Conservation (phyloP, 1,284 basidiomycete genomes). For the Trichosporon inkin region DNA sequence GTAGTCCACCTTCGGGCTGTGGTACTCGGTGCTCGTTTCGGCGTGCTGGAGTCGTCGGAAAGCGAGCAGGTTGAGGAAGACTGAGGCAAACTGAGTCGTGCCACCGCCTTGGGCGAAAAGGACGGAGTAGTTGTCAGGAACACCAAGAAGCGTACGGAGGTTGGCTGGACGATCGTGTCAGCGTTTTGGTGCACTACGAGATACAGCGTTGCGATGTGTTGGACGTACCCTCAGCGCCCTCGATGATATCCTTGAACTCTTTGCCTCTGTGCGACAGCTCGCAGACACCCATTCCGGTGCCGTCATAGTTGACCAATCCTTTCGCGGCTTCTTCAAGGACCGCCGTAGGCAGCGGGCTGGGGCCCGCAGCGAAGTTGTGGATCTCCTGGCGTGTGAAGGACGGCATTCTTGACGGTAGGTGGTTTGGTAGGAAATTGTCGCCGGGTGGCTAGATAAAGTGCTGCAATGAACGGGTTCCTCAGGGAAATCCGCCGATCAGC, state of each 20-base stretch:
- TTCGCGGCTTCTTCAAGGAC: slow-evolving; percentile 73
- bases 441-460: background rate
- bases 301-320: slow-evolving; percentile 75
- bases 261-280: slow-evolving; percentile 90
- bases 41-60: slow-evolving; percentile 58
- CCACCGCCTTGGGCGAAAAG: slow-evolving; percentile 92
- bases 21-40: slow-evolving; percentile 51
- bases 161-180: slow-evolving; percentile 46
- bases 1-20: slow-evolving; percentile 64
- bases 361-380: slow-evolving; percentile 88
- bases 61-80: slow-evolving; percentile 76
- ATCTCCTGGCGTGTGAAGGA: slow-evolving; percentile 51
- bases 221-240: slow-evolving; percentile 58
- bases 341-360: slow-evolving; percentile 75
- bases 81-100: slow-evolving; percentile 80
- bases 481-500: too few relatives aligned
- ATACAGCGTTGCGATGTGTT: background rate
- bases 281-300: slow-evolving; percentile 85
- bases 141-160: slow-evolving; percentile 68
- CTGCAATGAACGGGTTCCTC: background rate
- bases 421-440: background rate
- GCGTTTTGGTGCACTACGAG: background rate
- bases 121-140: slow-evolving; percentile 78
- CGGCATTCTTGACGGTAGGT: slow-evolving; percentile 5
- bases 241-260: slow-evolving; percentile 71